Evolutionary conservation across 1,284 basidiomycete genomes (phyloP), one percentile per base, ranked within the genome.

Genomic region (Pisolithus thermaeus): DNA sequence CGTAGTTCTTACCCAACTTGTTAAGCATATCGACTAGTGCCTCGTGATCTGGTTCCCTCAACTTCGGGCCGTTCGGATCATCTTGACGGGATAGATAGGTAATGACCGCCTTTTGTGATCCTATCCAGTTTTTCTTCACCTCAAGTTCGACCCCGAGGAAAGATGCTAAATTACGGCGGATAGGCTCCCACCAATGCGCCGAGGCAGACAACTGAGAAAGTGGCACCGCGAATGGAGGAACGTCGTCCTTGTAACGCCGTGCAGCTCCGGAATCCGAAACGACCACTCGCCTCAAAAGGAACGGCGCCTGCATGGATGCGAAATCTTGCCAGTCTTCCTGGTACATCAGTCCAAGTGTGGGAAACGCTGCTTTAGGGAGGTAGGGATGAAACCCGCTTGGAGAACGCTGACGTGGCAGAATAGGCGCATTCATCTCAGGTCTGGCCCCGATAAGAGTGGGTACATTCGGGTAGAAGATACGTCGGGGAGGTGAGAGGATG

Each of bases 271-370:
- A 75, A 61, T 94, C 91, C 1, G 81, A 83, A 38, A 94, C 72
- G 20, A 94, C 79, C 8, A 90, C 73, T 7, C 89, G 82, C 58
- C 90, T 86, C 46, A 90, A 73, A 20, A 92, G 59, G 64, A 83
- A 89, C 0, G 90, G 85, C 27, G 81, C 76, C 20, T 75, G 72
- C 59, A 90, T 79, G 52, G 78, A 73, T 28, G 78, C 73, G 58
- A 85, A 83, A 64, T 93, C 92, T 28, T 75, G 72, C 80, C 87
- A 90, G 61, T 93, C 91, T 56, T 86, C 78, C 14, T 74, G 61
- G 64, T 83, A 91, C 66, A 88, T 76, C 16, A 85, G 66, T 0
- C 78, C 75, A 57, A 87, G 75, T 28, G 77, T 79, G 0, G 91
- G 90, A 60, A 92, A 87, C 16, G 84, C 83, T 6, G 84, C 75